Conservation (phyloP, 2,329 filamentous ascomycete genomes). For the Thermothelomyces thermophilus region DNA sequence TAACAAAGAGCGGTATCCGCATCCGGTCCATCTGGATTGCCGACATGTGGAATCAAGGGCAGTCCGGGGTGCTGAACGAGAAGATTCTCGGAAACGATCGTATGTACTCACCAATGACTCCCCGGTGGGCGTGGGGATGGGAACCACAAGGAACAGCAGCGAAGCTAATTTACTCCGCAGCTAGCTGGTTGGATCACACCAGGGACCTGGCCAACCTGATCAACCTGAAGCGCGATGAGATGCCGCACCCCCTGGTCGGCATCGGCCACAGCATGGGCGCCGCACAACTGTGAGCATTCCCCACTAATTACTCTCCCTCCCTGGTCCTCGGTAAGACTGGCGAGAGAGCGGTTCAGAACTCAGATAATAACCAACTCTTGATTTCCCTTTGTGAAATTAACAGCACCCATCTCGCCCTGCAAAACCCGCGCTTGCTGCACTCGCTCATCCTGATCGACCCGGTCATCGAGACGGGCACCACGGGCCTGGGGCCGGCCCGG, state of each 20-base stretch:
- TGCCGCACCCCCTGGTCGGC: constrained; percentile 76
- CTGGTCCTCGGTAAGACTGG: no score
- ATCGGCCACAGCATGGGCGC: constrained; percentile 86
- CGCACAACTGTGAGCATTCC: constrained; percentile 8
- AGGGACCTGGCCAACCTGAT: constrained; percentile 80
- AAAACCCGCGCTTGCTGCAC: constrained; percentile 75
- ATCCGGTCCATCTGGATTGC: constrained; percentile 85
- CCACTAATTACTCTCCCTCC: no score
- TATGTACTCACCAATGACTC: no score
- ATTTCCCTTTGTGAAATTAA: no score
- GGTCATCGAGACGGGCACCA: constrained; percentile 55
- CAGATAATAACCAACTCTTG: no score
- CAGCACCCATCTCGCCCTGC: constrained; percentile 47
- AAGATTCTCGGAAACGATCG: constrained; percentile 70
- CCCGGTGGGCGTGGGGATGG: no score
- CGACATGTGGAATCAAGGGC: constrained; percentile 79
- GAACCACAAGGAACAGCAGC: no score
- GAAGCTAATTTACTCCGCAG: constrained; percentile 34
- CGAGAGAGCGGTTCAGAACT: no score
- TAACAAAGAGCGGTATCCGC: constrained; percentile 53
- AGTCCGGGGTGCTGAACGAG: constrained; percentile 73
- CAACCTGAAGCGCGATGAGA: constrained; percentile 72
- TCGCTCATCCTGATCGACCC: constrained; percentile 77
- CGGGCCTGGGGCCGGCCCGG: constrained; percentile 40
- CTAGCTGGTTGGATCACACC: constrained; percentile 78